phyloP scores from a whole-genome alignment of 2,329 filamentous ascomycete species.

The Aspergillus quadricinctus region DNA sequence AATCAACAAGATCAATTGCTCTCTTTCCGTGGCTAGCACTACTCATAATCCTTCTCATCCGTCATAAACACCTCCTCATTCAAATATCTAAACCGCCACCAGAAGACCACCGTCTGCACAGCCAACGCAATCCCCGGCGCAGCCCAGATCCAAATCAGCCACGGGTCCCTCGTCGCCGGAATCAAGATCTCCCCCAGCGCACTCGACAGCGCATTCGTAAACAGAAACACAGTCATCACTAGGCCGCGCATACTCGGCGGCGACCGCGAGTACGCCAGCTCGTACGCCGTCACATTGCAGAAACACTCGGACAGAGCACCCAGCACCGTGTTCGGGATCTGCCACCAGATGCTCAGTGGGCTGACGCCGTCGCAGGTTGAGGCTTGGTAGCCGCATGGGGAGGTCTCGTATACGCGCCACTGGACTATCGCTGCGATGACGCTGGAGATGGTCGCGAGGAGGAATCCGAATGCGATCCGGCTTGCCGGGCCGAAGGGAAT shows the following conservation, averaged over 20 bases:
- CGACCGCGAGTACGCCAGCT: slow-evolving; percentile 42
- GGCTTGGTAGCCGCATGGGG: slow-evolving; percentile 42
- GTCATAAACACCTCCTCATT: slow-evolving; percentile 48
- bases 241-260: slow-evolving; percentile 42
- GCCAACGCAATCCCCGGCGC: slow-evolving; percentile 48
- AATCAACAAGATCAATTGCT: too few species aligned
- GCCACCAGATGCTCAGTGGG: slow-evolving; percentile 42
- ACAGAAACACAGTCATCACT: slow-evolving; percentile 40
- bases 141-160: slow-evolving; percentile 47
- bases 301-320: slow-evolving; percentile 39
- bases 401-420: slow-evolving; percentile 44
- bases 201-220: slow-evolving; percentile 36
- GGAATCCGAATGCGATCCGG: slow-evolving; percentile 50
- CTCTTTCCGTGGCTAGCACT: too few species aligned
- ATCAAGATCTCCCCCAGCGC: slow-evolving; percentile 42
- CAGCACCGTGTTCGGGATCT: slow-evolving; percentile 37
- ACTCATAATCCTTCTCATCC: slow-evolving; percentile 11
- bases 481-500: slow-evolving; percentile 48
- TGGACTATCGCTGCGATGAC: slow-evolving; percentile 37
- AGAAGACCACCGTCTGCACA: slow-evolving; percentile 47
- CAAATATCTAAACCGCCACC: slow-evolving; percentile 43
- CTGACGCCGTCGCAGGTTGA: slow-evolving; percentile 37
- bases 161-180: slow-evolving; percentile 44
- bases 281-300: slow-evolving; percentile 43
- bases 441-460: slow-evolving; percentile 47